phyloP scores from a whole-genome alignment of 2,329 filamentous ascomycete genomes.

The Aspergillus intermedius region DNA sequence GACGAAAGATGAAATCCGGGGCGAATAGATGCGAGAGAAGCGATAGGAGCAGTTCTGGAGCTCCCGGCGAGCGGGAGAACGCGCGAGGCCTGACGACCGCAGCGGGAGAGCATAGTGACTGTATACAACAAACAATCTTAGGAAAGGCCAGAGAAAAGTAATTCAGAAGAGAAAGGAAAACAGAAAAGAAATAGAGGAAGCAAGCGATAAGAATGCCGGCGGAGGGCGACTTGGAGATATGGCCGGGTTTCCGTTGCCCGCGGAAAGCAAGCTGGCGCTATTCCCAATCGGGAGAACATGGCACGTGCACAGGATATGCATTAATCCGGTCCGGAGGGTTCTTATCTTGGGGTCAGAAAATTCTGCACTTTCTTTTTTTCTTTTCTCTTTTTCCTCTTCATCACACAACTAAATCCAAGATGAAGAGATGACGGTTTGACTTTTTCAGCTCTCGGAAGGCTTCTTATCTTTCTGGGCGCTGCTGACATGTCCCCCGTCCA shows the following conservation, averaged over 20 bases:
- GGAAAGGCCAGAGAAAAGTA: no score
- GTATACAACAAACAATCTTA: no score
- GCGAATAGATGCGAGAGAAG: conserved; percentile 11
- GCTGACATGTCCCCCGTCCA: conserved; percentile 32
- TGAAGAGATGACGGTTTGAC: conserved; percentile 31
- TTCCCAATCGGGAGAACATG: conserved; percentile 11
- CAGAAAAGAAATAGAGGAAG: conserved; percentile 2
- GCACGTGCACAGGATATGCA: conserved; percentile 10
- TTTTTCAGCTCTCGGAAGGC: conserved; percentile 29
- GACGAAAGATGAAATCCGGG: conserved; percentile 16
- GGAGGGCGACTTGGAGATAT: conserved; percentile 9
- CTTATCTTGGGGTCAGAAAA: conserved; percentile 7
- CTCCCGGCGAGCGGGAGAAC: conserved; percentile 27
- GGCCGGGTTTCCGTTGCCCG: conserved; percentile 26
- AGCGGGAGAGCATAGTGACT: conserved; percentile 31
- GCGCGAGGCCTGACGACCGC: conserved; percentile 27
- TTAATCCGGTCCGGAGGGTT: not conserved
- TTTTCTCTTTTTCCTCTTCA: conserved; percentile 17
- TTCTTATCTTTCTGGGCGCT: conserved; percentile 25
- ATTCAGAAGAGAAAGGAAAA: not conserved
- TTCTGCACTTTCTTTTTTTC: conserved; percentile 5
- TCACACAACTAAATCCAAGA: conserved; percentile 39
- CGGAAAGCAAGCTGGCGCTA: conserved; percentile 29
- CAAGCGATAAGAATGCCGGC: conserved; percentile 16
- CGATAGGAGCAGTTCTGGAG: conserved; percentile 22